Base-by-base conservation (phyloP, 208 protist genomes). In the Leishmania arabica region DNA sequence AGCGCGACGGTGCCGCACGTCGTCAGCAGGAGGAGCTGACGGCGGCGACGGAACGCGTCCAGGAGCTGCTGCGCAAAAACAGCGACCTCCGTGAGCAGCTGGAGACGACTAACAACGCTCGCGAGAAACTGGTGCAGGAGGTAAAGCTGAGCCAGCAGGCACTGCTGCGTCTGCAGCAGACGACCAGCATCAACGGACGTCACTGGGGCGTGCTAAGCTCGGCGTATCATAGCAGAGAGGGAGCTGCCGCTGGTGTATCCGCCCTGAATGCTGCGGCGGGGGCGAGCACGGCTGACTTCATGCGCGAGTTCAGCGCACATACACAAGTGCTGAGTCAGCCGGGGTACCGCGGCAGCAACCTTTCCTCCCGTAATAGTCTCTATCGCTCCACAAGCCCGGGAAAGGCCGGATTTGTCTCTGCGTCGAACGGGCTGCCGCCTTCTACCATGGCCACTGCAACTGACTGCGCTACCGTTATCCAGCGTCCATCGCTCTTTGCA, bases 91-190 rank as follows among this genome's bases (percentile, higher is more conserved):
- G 90, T 53, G 91, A 91, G 66, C 91, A 96, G 78, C 87, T 96
- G 34, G 79, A 85, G 77, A 90, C 88, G 69, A 94, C 88, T 19
- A 92, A 95, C 72, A 81, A 78, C 24, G 90, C 89, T 19, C 86
- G 90, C 19, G 93, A 94, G 74, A 82, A 88, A 79, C 83, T 98
- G 37, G 79, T 86, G 49, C 74, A 87, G 65, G 93, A 98, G 78
- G 80, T 98, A 34, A 94, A 96, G 77, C 88, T 93, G 74, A 93
- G 78, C 21, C 92, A 95, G 77, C 84, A 88, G 60, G 95, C 93
- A 1, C 89, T 98, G 17, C 82, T 98, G 71, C 92, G 94, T 47
- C 80, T 98, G 56, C 93, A 98, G 78, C 86, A 92, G 65, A 93
- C 86, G 75, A 96, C 90, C 0, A 94, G 84, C 87, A 83, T 94